phyloP scores from a whole-genome alignment of 2,329 filamentous ascomycete species.

The Emmonsiellopsis sp. region DNA sequence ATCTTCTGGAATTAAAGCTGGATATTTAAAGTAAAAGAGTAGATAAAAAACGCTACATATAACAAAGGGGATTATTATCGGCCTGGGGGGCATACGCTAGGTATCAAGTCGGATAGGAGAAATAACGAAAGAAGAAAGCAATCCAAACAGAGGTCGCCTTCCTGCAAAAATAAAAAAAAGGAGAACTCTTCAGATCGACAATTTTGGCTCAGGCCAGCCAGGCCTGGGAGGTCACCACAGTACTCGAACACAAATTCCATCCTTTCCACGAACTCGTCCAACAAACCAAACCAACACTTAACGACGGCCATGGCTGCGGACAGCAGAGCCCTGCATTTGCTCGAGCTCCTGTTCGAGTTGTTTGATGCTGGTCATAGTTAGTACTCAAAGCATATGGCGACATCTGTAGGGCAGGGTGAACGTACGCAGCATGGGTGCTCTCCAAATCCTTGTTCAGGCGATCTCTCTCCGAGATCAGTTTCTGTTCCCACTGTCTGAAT shows the following conservation, averaged over 20 bases:
- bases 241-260: constrained; percentile 10
- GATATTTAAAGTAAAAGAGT: constrained; percentile 7
- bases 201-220: constrained; percentile 2
- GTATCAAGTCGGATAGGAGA: constrained; percentile 23
- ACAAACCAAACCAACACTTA: constrained; percentile 37
- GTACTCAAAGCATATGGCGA: constrained; percentile 4
- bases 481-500: constrained; percentile 99
- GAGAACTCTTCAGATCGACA: constrained; percentile 1
- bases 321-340: constrained; percentile 78
- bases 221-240: constrained; percentile 4
- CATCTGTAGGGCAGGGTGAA: constrained; percentile 7
- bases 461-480: constrained; percentile 97
- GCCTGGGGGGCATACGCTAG: constrained; percentile 31
- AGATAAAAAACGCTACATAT: constrained; percentile 27
- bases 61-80: constrained; percentile 33
- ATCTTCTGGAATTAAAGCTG: constrained; percentile 19
- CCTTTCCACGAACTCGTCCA: constrained; percentile 2
- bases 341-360: constrained; percentile 76
- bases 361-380: constrained; percentile 37
- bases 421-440: constrained; percentile 75
- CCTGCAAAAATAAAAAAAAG: constrained; percentile 9
- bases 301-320: constrained; percentile 85
- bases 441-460: constrained; percentile 99
- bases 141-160: constrained; percentile 18
- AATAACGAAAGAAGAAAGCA: constrained; percentile 21